Evolutionary conservation across 306 rosid species (phyloP), one percentile per base, ranked within the genome.

Genomic region (Quercus suber): DNA sequence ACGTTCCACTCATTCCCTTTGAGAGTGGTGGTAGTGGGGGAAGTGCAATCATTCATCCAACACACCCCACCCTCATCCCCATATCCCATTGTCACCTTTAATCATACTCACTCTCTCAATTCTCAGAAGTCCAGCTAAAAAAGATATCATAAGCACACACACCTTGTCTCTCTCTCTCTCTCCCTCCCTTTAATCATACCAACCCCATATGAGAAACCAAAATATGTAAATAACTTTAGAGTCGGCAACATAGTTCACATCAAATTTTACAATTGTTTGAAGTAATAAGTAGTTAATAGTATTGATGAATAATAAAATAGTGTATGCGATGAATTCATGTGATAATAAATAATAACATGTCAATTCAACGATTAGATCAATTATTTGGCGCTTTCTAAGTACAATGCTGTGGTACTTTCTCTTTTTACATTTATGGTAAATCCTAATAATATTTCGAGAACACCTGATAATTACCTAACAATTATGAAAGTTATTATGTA

Each of bases 41-140:
- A 64, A 87, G 80, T 83, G 71, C 93, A 89, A 90, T 92, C 87
- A 92, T 89, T 88, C 92, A 72, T 80, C 68, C 93, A 84, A 88
- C 92, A 78, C 53, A 41, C 77, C 65, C 78, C 77, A 72, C 33
- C 74, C 37, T 57, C 58, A 68, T 68, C 81, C 76, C 75, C 67
- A 82, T 73, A 30, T 58, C 56, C 75, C 60, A 28, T 76, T 61
- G 37, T 73, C 30, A 55, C 75, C 90, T 89, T 83, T 90, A 90
- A 92, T 90, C 87, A 90, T 88, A 74, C 67, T 64, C 83, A 45
- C 74, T 80, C 82, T 83, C 83, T 78, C 77, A 41, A 67, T 58
- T 69, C 65, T 80, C 81, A 31, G 45, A 75, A 81, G 78, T 51
- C 49, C 70, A 76, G 52, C 27, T 63, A 65, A 75, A 72, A 20